These are phyloP conservation scores for Podaxis sp. DNA, from an alignment of 768 basidiomycete species.

Conservation along the genomic window DNA sequence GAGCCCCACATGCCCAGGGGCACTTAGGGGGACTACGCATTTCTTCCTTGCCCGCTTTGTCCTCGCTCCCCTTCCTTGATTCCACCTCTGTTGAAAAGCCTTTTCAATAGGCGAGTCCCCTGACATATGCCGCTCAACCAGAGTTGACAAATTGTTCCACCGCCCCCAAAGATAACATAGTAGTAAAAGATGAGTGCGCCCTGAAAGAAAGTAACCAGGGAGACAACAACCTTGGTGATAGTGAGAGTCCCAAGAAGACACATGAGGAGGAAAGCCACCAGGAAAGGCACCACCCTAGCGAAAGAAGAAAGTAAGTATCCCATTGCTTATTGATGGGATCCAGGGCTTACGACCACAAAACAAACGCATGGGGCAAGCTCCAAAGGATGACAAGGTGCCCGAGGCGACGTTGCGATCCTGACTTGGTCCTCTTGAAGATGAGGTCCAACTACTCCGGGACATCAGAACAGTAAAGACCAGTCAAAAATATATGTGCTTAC, in stretches of 20 bases:
- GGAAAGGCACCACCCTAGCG: neutral
- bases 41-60: too few relatives aligned
- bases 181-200: slow-evolving; percentile 1
- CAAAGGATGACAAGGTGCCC: slow-evolving; percentile 4
- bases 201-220: neutral
- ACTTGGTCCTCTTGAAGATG: neutral
- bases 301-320: neutral
- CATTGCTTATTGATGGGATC: too few relatives aligned
- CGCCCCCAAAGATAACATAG: neutral
- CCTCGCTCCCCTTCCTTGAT: too few relatives aligned
- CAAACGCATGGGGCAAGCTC: slow-evolving; percentile 10
- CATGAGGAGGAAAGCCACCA: slow-evolving; percentile 5
- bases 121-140: neutral
- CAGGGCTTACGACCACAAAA: slow-evolving; percentile 7
- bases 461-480: neutral
- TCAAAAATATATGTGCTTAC: neutral
- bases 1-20: too few relatives aligned
- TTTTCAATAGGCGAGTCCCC: neutral
- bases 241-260: slow-evolving; percentile 2
- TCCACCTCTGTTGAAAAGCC: neutral
- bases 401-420: neutral
- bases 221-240: neutral
- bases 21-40: too few relatives aligned
- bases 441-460: neutral
- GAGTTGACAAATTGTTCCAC: neutral